Evolutionary conservation across 805 yeast genomes (phyloP).

Genomic region (Teunomyces pallodes): DNA sequence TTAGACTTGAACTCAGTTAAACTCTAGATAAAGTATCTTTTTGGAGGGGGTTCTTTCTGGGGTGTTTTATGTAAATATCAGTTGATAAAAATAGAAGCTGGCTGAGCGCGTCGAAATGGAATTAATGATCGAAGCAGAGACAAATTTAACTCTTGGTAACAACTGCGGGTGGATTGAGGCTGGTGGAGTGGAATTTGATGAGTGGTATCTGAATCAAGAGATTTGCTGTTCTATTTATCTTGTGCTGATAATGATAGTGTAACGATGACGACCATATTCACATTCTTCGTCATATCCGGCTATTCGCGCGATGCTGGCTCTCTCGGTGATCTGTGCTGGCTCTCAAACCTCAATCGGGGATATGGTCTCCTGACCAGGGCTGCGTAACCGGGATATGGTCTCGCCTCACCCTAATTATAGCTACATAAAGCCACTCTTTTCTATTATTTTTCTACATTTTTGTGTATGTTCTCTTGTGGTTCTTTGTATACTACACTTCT

Average conservation of each 20-base stretch:
- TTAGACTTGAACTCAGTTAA: neutral
- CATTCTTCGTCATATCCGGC: neutral
- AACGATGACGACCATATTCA: neutral
- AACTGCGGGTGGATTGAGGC: neutral
- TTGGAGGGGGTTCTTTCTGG: neutral
- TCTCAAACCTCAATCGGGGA: neutral
- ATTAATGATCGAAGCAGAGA: neutral
- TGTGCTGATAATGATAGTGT: neutral
- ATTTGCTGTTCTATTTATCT: neutral
- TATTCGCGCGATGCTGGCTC: neutral
- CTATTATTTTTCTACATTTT: neutral
- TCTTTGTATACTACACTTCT: neutral
- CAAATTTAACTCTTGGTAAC: neutral
- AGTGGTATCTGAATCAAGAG: neutral
- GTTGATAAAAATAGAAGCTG: neutral
- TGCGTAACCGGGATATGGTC: neutral
- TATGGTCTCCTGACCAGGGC: neutral
- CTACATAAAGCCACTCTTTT: neutral
- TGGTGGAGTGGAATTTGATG: neutral
- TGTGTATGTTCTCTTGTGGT: neutral
- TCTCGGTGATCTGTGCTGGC: neutral
- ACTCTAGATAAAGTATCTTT: neutral
- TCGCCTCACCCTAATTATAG: neutral
- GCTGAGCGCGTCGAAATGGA: neutral
- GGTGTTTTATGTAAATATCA: neutral